Evolutionary conservation across 805 yeast species (phyloP).

Genomic region (Soucietia sequanensis): DNA sequence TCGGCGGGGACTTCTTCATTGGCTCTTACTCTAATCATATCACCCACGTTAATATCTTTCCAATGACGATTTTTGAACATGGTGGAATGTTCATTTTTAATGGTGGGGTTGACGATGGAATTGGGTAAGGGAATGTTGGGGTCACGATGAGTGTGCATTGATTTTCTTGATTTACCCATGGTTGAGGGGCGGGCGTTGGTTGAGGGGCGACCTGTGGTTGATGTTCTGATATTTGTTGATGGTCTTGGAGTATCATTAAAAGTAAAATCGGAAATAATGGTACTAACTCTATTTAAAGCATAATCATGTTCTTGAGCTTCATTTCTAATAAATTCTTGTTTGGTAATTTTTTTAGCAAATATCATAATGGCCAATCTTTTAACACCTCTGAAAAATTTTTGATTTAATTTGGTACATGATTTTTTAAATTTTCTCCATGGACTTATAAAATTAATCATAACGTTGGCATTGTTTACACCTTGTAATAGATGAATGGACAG

Average conservation of each 20-base stretch:
- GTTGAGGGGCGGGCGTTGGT: constrained; percentile 4
- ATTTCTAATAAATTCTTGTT: constrained; percentile 23
- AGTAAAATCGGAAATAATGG: constrained; percentile 35
- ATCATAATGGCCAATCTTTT: constrained; percentile 18
- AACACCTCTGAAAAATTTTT: constrained; percentile 15
- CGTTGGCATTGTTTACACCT: constrained; percentile 59
- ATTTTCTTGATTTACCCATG: constrained; percentile 8
- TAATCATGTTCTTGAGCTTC: constrained; percentile 22
- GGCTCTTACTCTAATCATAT: constrained; percentile 63
- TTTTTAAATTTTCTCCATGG: constrained; percentile 72
- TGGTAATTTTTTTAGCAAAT: constrained; percentile 24
- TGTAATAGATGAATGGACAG: constrained; percentile 56
- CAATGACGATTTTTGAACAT: constrained; percentile 52
- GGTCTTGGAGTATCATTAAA: constrained; percentile 1
- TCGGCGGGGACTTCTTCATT: constrained; percentile 85
- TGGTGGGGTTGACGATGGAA: constrained; percentile 20
- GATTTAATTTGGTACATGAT: constrained; percentile 37
- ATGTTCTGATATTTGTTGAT: constrained; percentile 1
- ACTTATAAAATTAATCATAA: constrained; percentile 51
- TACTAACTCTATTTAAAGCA: constrained; percentile 35
- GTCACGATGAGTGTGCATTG: constrained; percentile 5
- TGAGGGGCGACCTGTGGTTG: constrained; percentile 4
- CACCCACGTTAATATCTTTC: constrained; percentile 75
- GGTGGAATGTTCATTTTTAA: constrained; percentile 12
- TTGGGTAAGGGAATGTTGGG: constrained; percentile 14